Evolutionary conservation across 2,329 filamentous ascomycete genomes (phyloP).

Genomic region (Talaromyces sp.): DNA sequence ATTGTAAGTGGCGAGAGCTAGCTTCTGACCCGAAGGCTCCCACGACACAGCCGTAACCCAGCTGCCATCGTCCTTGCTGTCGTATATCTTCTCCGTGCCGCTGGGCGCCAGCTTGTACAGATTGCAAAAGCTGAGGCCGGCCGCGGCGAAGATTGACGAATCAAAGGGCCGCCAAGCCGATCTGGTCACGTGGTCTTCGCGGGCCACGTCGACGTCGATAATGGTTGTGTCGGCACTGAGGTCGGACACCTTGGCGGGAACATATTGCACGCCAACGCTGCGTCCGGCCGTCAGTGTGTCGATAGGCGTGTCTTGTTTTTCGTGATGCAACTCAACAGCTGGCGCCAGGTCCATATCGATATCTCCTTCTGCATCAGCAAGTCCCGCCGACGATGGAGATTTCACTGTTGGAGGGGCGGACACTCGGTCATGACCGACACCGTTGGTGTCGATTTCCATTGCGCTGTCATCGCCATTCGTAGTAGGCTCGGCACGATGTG

Average conservation of each 20-base stretch:
- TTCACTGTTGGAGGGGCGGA: constrained; percentile 17
- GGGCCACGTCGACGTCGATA: constrained; percentile 38
- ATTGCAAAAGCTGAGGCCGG: constrained; percentile 45
- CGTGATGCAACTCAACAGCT: constrained; percentile 22
- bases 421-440: constrained; percentile 28
- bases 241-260: constrained; percentile 48
- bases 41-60: constrained; percentile 47
- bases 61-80: constrained; percentile 31
- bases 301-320: constrained; percentile 20
- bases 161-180: constrained; percentile 46
- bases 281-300: constrained; percentile 44
- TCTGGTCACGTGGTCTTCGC: constrained; percentile 39
- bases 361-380: constrained; percentile 44
- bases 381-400: constrained; percentile 25
- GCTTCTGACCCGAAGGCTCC: constrained; percentile 43
- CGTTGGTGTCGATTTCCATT: constrained; percentile 44
- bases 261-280: constrained; percentile 48
- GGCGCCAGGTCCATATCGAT: constrained; percentile 35
- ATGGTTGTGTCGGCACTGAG: constrained; percentile 44
- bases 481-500: constrained; percentile 24
- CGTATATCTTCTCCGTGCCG: constrained; percentile 35
- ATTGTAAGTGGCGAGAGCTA: constrained; percentile 47
- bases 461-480: constrained; percentile 33
- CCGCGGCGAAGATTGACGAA: constrained; percentile 40
- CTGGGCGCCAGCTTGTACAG: constrained; percentile 39